Base-by-base conservation (phyloP, 31 red algal species). In the Odonthalia washingtoniensis region DNA sequence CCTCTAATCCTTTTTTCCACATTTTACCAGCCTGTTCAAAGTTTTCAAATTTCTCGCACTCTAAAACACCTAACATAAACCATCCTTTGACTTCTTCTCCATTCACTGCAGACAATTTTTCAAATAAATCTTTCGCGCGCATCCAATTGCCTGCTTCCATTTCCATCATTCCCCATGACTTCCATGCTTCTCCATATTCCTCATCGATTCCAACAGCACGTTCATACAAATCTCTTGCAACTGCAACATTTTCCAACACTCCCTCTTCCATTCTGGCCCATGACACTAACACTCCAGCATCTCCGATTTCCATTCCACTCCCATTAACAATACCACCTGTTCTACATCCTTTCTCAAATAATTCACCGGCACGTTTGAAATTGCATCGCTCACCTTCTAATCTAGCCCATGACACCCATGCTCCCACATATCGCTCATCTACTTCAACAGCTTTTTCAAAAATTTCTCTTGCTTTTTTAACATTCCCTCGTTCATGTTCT, bases 361-460 rank as follows among this genome's bases (percentile, higher is more conserved):
- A 65, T 33, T 95, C 44, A 60, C 72, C 40, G 12, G 93, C 93
- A 1, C 42, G 4, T 62, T 87, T 46, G 46, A 77, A 87, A 53
- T 95, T 95, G 64, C 93, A 66, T 65, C 80, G 72, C 46, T 73
- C 66, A n/a, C 70, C 69, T 72, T 95, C 93, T 45, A 95, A 66
- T 34, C 90, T 60, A 18, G 80, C 93, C 88, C 89, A 95, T 46
- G 67, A 80, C 32, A 90, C 87, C 93, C 93, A 95, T 24, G 82
- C 57, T 43, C 82, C 68, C n/a, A 75, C 87, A 39, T 80, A 31
- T 2, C 14, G 70, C 3, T 80, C 87, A 32, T 95, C 93, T 26
- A 57, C 68, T 17, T 36, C 44, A 18, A 80, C 76, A 44, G 84
- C 76, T 39, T 52, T 79, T 26, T 78, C 42, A 61, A 95, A 95